Conservation (phyloP, 2,329 filamentous ascomycete genomes). For the Exophiala oligosperma region DNA sequence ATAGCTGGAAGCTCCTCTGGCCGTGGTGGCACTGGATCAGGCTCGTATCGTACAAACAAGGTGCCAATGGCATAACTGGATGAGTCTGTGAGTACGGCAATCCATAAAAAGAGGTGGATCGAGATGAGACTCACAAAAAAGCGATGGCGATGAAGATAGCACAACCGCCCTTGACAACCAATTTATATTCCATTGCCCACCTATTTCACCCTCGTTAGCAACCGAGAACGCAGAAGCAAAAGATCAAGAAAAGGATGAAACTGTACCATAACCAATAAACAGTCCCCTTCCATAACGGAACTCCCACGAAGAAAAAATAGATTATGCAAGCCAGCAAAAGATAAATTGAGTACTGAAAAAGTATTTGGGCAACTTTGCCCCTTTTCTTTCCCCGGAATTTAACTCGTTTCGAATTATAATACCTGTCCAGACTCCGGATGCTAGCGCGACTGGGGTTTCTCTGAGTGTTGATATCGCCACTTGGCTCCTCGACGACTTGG, state of each 20-base stretch:
- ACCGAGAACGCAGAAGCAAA: no score
- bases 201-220: conserved; percentile 28
- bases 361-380: conserved; percentile 36
- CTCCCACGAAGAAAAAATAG: conserved; percentile 49
- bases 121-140: conserved; percentile 32
- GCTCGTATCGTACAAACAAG: conserved; percentile 38
- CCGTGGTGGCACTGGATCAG: conserved; percentile 30
- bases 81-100: background rate
- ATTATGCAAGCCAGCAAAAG: conserved; percentile 39
- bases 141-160: conserved; percentile 42
- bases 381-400: conserved; percentile 25
- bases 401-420: background rate
- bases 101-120: conserved; percentile 1
- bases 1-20: conserved; percentile 7
- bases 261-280: conserved; percentile 44
- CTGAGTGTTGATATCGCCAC: background rate
- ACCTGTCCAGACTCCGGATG: background rate
- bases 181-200: conserved; percentile 37
- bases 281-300: conserved; percentile 48
- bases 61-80: conserved; percentile 33
- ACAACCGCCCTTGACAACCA: conserved; percentile 43
- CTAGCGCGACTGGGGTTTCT: background rate
- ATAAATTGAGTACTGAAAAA: conserved; percentile 44
- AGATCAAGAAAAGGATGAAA: background rate
- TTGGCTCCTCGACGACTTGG: conserved; percentile 1